Evolutionary conservation across 1,284 basidiomycete species (phyloP).

Genomic region (Sanguinoderma infundibulare): DNA sequence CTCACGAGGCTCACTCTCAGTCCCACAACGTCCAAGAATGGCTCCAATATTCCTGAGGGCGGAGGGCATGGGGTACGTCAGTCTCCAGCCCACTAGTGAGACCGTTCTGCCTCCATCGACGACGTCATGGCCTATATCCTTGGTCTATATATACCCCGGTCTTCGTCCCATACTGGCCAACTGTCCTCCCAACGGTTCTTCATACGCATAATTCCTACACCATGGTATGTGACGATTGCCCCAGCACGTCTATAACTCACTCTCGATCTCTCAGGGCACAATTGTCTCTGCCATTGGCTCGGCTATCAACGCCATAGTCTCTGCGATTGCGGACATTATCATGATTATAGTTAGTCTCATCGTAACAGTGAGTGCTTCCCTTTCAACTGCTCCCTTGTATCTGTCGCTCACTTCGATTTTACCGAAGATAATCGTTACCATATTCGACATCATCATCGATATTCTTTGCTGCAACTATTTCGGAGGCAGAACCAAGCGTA

Average conservation of each 20-base stretch:
- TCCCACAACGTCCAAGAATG: background rate
- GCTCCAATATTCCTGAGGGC: background rate
- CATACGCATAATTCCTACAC: slow-evolving; percentile 7
- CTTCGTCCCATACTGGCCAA: background rate
- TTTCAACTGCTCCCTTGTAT: background rate
- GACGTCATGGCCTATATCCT: slow-evolving; percentile 18
- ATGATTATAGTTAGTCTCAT: slow-evolving; percentile 63
- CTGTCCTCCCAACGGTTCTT: background rate
- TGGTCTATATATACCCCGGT: slow-evolving; percentile 13
- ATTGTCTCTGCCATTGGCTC: slow-evolving; percentile 64
- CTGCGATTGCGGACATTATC: slow-evolving; percentile 58
- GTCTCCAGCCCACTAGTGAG: background rate
- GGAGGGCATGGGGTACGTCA: slow-evolving; percentile 7
- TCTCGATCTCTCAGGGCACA: slow-evolving; percentile 47
- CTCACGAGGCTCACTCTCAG: background rate
- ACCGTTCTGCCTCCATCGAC: slow-evolving; percentile 2
- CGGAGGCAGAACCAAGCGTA: slow-evolving; percentile 41
- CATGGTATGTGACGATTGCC: slow-evolving; percentile 14
- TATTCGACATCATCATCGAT: slow-evolving; percentile 62
- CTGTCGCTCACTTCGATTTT: background rate
- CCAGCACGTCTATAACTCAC: background rate
- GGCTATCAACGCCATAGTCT: slow-evolving; percentile 59
- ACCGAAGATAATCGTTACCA: slow-evolving; percentile 61
- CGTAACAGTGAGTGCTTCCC: slow-evolving; percentile 48
- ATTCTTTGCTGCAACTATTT: slow-evolving; percentile 66